These are phyloP conservation scores for Pichia manshurica DNA, from an alignment of 805 yeast genomes.

Conservation along the genomic window DNA sequence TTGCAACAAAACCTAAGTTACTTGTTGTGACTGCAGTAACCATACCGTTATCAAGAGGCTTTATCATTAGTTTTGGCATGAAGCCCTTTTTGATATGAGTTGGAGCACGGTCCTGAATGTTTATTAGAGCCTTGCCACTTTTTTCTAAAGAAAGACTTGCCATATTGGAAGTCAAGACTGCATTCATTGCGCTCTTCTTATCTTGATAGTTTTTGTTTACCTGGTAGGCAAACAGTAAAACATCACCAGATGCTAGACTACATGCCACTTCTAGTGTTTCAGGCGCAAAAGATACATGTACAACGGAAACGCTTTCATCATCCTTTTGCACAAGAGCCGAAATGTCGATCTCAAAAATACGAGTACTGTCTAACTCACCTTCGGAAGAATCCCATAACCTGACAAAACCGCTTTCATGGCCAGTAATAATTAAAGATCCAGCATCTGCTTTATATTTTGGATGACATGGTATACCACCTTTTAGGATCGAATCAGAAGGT, in stretches of 20 bases:
- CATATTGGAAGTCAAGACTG: neutral
- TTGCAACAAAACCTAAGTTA: constrained; percentile 76
- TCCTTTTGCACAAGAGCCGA: constrained; percentile 41
- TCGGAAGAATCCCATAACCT: constrained; percentile 80
- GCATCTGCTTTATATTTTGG: constrained; percentile 44
- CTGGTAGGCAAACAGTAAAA: constrained; percentile 68
- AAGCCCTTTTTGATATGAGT: constrained; percentile 50
- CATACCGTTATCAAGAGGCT: constrained; percentile 34
- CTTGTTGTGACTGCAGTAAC: constrained; percentile 64
- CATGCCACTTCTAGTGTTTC: constrained; percentile 72
- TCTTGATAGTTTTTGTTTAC: constrained; percentile 42
- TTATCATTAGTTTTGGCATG: constrained; percentile 48
- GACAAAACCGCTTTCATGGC: constrained; percentile 80
- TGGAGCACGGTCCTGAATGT: constrained; percentile 52
- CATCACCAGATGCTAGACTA: constrained; percentile 64
- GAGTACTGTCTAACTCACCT: constrained; percentile 58
- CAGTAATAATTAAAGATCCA: constrained; percentile 66
- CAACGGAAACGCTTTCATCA: constrained; percentile 41
- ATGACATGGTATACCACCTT: constrained; percentile 74
- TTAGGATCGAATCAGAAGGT: constrained; percentile 37
- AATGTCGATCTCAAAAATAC: constrained; percentile 55
- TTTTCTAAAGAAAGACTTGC: constrained; percentile 7
- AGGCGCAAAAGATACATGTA: constrained; percentile 66
- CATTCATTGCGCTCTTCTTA: constrained; percentile 12
- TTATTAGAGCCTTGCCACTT: constrained; percentile 27